These are phyloP conservation scores for Umbelopsis vinacea DNA, from an alignment of 192 early-diverging fungal species.

Conservation along the genomic window DNA sequence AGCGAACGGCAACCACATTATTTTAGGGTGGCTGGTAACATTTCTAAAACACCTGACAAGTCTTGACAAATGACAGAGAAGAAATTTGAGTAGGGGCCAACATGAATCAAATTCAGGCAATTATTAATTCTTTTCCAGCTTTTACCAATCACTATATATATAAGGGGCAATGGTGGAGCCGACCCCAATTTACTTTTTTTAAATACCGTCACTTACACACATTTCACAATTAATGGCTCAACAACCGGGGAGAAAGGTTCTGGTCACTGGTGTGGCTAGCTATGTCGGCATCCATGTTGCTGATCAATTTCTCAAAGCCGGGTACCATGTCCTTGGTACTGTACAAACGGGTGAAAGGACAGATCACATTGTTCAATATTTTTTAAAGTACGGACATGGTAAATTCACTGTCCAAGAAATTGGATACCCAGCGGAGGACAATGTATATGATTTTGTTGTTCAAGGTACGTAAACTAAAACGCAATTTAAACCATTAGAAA, in stretches of 20 bases:
- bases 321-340: constrained; percentile 47
- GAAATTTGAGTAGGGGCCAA: too few species aligned
- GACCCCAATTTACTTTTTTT: too few species aligned
- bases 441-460: constrained; percentile 49
- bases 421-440: constrained; percentile 32
- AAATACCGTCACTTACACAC: neutral
- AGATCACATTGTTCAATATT: neutral
- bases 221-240: neutral
- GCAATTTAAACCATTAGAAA: too few species aligned
- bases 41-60: too few species aligned
- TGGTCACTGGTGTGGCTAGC: constrained; percentile 42
- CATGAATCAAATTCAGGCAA: too few species aligned
- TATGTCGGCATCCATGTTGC: constrained; percentile 49
- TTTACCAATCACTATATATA: too few species aligned
- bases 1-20: too few species aligned
- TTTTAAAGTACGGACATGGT: neutral
- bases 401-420: constrained; percentile 38
- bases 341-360: constrained; percentile 39
- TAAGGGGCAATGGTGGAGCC: too few species aligned
- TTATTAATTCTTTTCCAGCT: too few species aligned
- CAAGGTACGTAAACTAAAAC: constrained; percentile 30
- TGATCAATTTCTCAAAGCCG: constrained; percentile 44
- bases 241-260: neutral
- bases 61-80: too few species aligned
- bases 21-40: too few species aligned